phyloP scores from a whole-genome alignment of 176 grass and related monocot species.

The Eragrostis curvula region DNA sequence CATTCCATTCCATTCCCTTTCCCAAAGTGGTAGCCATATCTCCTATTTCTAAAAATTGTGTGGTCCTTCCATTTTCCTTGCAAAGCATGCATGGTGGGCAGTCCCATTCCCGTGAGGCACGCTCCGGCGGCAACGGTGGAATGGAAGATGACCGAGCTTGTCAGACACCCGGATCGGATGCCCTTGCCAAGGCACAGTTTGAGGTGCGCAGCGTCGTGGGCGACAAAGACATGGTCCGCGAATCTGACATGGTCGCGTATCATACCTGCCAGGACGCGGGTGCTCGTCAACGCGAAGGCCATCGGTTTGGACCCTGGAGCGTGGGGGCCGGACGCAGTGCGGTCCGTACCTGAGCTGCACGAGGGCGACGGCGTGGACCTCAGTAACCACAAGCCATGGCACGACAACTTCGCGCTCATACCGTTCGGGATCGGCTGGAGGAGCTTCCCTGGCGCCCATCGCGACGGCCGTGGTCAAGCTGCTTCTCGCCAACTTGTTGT shows the following conservation, averaged over 20 bases:
- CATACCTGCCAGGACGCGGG: conserved; percentile 53
- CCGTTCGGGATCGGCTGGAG: conserved; percentile 74
- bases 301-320: conserved; percentile 46
- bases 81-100: too few species aligned
- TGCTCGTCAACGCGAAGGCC: conserved; percentile 62
- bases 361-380: conserved; percentile 21
- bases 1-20: too few species aligned
- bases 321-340: conserved; percentile 48
- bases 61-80: too few species aligned
- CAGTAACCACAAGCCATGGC: conserved; percentile 32
- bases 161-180: conserved; percentile 53
- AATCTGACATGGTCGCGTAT: conserved; percentile 64
- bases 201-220: conserved; percentile 46
- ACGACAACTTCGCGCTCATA: conserved; percentile 49
- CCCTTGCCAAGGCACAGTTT: conserved; percentile 48
- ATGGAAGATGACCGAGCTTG: conserved; percentile 74
- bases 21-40: too few species aligned
- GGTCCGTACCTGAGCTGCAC: conserved; percentile 66
- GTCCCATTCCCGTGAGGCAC: too few species aligned
- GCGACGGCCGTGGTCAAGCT: conserved; percentile 59
- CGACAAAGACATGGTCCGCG: conserved; percentile 32
- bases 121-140: conserved; percentile 49
- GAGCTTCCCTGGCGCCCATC: conserved; percentile 65
- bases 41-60: too few species aligned
- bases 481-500: conserved; percentile 59